Evolutionary conservation across 768 basidiomycete genomes (phyloP).

Genomic region (Pleurotus salmoneostramineus): DNA sequence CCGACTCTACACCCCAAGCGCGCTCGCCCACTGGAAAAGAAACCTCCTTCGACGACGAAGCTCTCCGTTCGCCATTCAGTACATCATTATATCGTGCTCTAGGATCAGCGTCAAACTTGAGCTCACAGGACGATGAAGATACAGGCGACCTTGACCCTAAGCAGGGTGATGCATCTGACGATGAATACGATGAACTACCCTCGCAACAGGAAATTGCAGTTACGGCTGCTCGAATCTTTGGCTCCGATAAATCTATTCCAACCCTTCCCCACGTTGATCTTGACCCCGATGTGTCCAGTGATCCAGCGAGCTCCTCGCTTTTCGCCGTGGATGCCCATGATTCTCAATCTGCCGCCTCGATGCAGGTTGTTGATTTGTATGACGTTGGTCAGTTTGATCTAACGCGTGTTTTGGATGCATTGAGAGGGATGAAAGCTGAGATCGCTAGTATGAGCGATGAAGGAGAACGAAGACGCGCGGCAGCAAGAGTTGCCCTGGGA

Average conservation of each 20-base stretch:
- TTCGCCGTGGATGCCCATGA: neutral
- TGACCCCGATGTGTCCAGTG: neutral
- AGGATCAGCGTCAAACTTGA: slow-evolving; percentile 58
- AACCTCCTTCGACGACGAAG: slow-evolving; percentile 15
- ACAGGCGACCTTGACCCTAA: slow-evolving; percentile 11
- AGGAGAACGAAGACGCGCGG: slow-evolving; percentile 60
- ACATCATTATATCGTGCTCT: slow-evolving; percentile 52
- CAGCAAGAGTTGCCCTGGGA: slow-evolving; percentile 69
- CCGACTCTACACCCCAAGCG: slow-evolving; percentile 14
- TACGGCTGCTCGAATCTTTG: slow-evolving; percentile 50
- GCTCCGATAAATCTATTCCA: slow-evolving; percentile 14
- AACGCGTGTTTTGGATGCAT: slow-evolving; percentile 49
- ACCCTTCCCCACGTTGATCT: neutral
- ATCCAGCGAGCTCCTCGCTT: neutral
- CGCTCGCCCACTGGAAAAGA: slow-evolving; percentile 19
- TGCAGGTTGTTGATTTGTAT: slow-evolving; percentile 18
- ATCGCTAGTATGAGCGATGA: slow-evolving; percentile 65
- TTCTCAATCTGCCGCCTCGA: neutral
- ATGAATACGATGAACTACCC: slow-evolving; percentile 36
- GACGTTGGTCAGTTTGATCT: slow-evolving; percentile 57
- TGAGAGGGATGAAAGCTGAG: slow-evolving; percentile 72
- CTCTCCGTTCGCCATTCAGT: slow-evolving; percentile 13
- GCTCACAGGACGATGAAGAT: slow-evolving; percentile 27
- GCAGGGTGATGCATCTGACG: slow-evolving; percentile 11
- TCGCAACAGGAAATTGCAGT: slow-evolving; percentile 44